Conservation (phyloP, 129 eudicot genomes). For the Arctium lappa region DNA sequence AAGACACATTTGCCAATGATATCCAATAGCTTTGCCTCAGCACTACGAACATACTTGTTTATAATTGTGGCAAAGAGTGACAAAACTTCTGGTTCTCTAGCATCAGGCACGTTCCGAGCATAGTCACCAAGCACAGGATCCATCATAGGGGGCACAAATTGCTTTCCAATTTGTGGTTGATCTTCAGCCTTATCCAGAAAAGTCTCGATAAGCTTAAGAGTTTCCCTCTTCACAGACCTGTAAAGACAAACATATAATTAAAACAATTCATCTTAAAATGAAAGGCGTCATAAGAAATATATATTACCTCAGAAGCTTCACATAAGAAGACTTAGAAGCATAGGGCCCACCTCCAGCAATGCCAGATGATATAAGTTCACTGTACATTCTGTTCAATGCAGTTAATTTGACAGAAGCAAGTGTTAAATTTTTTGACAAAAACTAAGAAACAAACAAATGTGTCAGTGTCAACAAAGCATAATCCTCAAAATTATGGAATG, state of each 20-base stretch:
- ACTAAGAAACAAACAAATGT: neutral
- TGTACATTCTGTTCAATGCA: constrained; percentile 77
- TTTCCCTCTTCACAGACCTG: constrained; percentile 97
- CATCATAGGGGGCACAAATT: constrained; percentile 99
- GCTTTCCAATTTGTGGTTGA: constrained; percentile 94
- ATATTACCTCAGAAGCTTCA: constrained; percentile 83
- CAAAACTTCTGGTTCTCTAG: constrained; percentile 95
- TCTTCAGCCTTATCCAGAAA: constrained; percentile 97
- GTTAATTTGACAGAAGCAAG: neutral
- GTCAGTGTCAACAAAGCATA: neutral
- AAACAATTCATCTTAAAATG: neutral
- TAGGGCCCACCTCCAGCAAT: constrained; percentile 93
- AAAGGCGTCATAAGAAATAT: neutral
- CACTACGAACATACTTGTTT: constrained; percentile 58
- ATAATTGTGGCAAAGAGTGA: constrained; percentile 95
- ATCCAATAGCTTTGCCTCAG: neutral
- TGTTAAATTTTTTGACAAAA: neutral
- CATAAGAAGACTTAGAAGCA: constrained; percentile 80
- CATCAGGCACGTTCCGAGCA: constrained; percentile 95
- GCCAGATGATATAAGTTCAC: constrained; percentile 88
- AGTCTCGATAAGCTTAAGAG: constrained; percentile 96
- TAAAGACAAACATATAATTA: constrained; percentile 7
- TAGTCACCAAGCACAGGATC: constrained; percentile 98
- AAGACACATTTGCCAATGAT: neutral
- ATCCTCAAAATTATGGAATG: neutral